These are phyloP conservation scores for Malus sylvestris DNA, from an alignment of 306 rosid genomes.

Conservation along the genomic window DNA sequence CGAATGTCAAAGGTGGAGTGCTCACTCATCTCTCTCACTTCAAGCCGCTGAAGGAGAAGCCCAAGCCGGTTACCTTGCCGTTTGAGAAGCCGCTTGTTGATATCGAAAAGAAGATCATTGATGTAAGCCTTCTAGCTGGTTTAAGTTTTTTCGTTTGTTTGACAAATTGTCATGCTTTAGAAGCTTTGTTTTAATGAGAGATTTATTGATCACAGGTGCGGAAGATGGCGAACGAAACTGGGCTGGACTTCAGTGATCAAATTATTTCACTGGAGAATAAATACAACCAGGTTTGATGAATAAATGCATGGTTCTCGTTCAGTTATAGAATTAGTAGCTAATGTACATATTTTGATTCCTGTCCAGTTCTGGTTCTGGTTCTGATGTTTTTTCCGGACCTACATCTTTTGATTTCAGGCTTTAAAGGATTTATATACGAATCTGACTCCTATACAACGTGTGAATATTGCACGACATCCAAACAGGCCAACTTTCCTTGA, in stretches of 20 bases:
- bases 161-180: not conserved
- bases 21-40: slow-evolving; percentile 62
- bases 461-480: slow-evolving; percentile 86
- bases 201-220: slow-evolving; percentile 45
- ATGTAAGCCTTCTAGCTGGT: slow-evolving; percentile 38
- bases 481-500: slow-evolving; percentile 96
- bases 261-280: slow-evolving; percentile 62
- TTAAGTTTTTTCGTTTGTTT: slow-evolving; percentile 15
- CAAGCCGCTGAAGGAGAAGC: slow-evolving; percentile 78
- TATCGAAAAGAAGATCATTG: slow-evolving; percentile 76
- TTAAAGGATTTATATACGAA: slow-evolving; percentile 54
- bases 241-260: slow-evolving; percentile 87
- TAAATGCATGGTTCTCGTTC: not conserved
- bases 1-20: slow-evolving; percentile 74
- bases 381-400: slow-evolving; percentile 2
- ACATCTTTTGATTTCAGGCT: slow-evolving; percentile 54
- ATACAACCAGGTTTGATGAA: slow-evolving; percentile 59
- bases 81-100: slow-evolving; percentile 75
- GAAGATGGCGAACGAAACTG: slow-evolving; percentile 83
- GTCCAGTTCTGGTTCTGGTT: not conserved
- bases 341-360: not conserved
- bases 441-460: slow-evolving; percentile 81
- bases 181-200: not conserved
- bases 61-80: slow-evolving; percentile 62
- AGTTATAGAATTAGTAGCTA: not conserved